These are phyloP conservation scores for Collybia mongolica DNA, from an alignment of 768 basidiomycete species.

Conservation along the genomic window DNA sequence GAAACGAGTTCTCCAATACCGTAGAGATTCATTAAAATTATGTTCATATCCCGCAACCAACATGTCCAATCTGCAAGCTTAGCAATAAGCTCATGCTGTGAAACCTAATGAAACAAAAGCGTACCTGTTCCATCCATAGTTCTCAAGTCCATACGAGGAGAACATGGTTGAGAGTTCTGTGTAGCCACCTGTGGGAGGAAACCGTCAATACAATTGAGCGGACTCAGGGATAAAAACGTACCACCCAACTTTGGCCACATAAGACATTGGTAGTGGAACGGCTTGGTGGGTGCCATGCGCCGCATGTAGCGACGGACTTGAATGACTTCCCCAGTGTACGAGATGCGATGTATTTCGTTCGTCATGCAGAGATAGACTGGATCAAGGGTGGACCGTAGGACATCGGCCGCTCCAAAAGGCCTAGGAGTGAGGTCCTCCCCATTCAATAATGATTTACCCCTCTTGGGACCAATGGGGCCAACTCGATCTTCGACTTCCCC, in stretches of 20 bases:
- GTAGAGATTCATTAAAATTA: constrained; percentile 75
- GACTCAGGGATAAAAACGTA: constrained; percentile 12
- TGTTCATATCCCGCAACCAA: constrained; percentile 80
- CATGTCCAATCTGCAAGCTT: constrained; percentile 69
- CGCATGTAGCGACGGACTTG: constrained; percentile 86
- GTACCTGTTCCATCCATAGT: constrained; percentile 88
- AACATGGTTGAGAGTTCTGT: constrained; percentile 77
- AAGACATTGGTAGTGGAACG: constrained; percentile 81
- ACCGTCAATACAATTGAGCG: neutral
- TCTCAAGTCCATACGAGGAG: constrained; percentile 73
- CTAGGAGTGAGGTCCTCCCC: constrained; percentile 54
- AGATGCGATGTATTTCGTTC: constrained; percentile 92
- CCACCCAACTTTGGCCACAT: constrained; percentile 92
- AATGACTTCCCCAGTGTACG: constrained; percentile 88
- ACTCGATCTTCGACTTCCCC: constrained; percentile 27
- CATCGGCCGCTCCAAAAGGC: constrained; percentile 64
- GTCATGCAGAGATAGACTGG: constrained; percentile 92
- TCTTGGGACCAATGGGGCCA: constrained; percentile 26
- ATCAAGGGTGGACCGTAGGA: constrained; percentile 55
- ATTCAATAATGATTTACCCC: constrained; percentile 55
- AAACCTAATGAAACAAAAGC: constrained; percentile 13
- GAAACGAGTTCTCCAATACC: constrained; percentile 94
- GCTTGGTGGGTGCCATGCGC: constrained; percentile 58
- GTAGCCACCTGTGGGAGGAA: constrained; percentile 55
- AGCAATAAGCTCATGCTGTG: neutral